phyloP scores from a whole-genome alignment of 2,329 filamentous ascomycete genomes.

The Calonectria hawksworthii region DNA sequence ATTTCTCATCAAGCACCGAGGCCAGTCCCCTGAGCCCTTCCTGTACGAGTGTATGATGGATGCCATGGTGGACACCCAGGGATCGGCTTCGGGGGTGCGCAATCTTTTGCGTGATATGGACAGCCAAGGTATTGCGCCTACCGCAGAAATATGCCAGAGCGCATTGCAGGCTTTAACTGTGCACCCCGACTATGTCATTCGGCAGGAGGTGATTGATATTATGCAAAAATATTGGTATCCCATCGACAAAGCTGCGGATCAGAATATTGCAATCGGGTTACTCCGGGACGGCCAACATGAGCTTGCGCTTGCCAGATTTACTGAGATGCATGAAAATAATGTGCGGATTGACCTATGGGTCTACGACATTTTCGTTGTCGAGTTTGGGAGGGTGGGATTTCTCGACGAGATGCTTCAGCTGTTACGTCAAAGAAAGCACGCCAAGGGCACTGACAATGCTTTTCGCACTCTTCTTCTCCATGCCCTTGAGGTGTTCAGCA shows the following conservation, averaged over 20 bases:
- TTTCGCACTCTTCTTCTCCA: constrained; percentile 75
- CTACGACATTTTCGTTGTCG: constrained; percentile 82
- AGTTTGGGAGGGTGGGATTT: constrained; percentile 79
- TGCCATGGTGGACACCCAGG: constrained; percentile 76
- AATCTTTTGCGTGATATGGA: constrained; percentile 82
- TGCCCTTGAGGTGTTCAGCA: constrained; percentile 82
- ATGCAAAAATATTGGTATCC: constrained; percentile 79
- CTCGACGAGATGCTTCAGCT: constrained; percentile 82
- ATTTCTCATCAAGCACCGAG: constrained; percentile 69
- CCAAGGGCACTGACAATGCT: constrained; percentile 53
- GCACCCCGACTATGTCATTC: constrained; percentile 87
- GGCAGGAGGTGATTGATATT: constrained; percentile 77
- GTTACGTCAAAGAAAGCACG: constrained; percentile 67
- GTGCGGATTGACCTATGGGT: constrained; percentile 78
- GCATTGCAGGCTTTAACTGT: constrained; percentile 81
- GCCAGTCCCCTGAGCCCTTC: constrained; percentile 67
- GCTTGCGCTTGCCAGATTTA: constrained; percentile 79
- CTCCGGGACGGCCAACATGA: constrained; percentile 88
- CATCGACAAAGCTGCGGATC: constrained; percentile 69
- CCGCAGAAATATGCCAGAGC: constrained; percentile 78
- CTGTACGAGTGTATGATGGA: constrained; percentile 83
- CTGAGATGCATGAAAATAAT: constrained; percentile 72
- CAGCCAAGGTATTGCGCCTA: constrained; percentile 70
- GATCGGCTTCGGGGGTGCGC: constrained; percentile 75
- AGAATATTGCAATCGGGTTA: constrained; percentile 79